Percentiles rank a stretch among this genome's conserved stretches.
Evolutionary conservation across 192 early-diverging fungal species (phyloP).

Genomic region (Entophlyctis helioformis): DNA sequence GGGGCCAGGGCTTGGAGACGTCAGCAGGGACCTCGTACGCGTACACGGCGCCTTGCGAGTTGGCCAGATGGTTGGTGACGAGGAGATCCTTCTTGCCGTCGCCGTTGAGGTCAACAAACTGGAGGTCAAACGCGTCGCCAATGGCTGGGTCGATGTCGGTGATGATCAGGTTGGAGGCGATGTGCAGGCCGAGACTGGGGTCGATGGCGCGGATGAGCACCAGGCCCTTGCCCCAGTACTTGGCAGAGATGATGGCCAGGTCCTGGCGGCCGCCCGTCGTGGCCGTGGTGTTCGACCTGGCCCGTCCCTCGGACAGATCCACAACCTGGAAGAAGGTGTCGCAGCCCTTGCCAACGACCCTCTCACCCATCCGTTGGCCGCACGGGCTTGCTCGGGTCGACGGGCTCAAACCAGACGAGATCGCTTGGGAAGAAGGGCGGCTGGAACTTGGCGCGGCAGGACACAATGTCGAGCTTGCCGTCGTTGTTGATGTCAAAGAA

Average conservation of each 20-base stretch:
- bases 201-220: not conserved
- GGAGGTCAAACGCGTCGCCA: constrained; percentile 1
- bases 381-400: too few relatives aligned
- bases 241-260: not conserved
- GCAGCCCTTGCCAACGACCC: constrained; percentile 6
- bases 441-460: constrained; percentile 8
- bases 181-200: not conserved
- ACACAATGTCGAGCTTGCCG: constrained; percentile 1
- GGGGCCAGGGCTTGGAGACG: not conserved
- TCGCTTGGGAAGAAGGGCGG: too few relatives aligned
- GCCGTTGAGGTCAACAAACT: constrained; percentile 4
- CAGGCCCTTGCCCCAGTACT: constrained; percentile 2
- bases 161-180: not conserved
- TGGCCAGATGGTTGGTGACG: constrained; percentile 2
- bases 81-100: constrained; percentile 6
- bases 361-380: too few relatives aligned
- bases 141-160: not conserved
- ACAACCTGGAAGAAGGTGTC: constrained; percentile 4
- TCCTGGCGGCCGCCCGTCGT: constrained; percentile 1
- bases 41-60: not conserved
- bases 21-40: too few relatives aligned
- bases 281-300: too few relatives aligned
- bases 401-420: too few relatives aligned
- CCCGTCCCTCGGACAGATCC: constrained; percentile 5
- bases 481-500: constrained; percentile 4